Conservation (phyloP, 495 filamentous ascomycete genomes). For the Penicillium canariense region DNA sequence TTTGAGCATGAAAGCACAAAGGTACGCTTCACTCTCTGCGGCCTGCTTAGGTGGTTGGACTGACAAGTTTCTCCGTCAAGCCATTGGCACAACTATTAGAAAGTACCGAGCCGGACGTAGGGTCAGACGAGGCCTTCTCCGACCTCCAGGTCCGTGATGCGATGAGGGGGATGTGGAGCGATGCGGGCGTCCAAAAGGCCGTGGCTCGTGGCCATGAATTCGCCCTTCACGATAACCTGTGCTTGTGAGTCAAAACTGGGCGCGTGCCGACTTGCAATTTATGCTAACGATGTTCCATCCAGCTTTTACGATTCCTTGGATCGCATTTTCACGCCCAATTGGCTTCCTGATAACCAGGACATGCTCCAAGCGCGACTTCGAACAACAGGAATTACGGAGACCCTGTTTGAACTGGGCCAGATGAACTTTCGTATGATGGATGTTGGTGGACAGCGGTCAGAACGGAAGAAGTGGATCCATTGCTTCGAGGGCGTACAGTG, state of each 20-base stretch:
- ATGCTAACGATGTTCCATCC: slow-evolving; percentile 2
- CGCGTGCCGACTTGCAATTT: background rate
- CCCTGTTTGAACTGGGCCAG: slow-evolving; percentile 88
- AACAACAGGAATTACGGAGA: slow-evolving; percentile 97
- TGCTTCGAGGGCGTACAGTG: slow-evolving; percentile 97
- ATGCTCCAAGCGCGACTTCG: slow-evolving; percentile 87
- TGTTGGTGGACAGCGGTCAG: slow-evolving; percentile 93
- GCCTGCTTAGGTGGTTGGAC: background rate
- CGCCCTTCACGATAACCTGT: slow-evolving; percentile 90
- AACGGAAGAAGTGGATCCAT: slow-evolving; percentile 99
- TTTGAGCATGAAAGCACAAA: slow-evolving; percentile 74
- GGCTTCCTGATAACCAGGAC: slow-evolving; percentile 95
- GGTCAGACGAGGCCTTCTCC: slow-evolving; percentile 69
- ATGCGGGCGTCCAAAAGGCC: slow-evolving; percentile 78
- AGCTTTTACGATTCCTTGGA: slow-evolving; percentile 94
- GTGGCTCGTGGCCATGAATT: slow-evolving; percentile 93
- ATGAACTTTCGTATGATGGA: slow-evolving; percentile 99
- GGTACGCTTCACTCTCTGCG: slow-evolving; percentile 40
- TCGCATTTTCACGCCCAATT: slow-evolving; percentile 80
- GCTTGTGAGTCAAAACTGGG: slow-evolving; percentile 65
- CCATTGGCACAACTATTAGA: slow-evolving; percentile 35
- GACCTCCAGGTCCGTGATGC: slow-evolving; percentile 63
- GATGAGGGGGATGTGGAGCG: slow-evolving; percentile 81
- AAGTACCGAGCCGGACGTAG: slow-evolving; percentile 67
- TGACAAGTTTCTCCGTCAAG: slow-evolving; percentile 9